Evolutionary conservation across 1,284 basidiomycete genomes (phyloP).

Genomic region (Agroathelia rolfsii): DNA sequence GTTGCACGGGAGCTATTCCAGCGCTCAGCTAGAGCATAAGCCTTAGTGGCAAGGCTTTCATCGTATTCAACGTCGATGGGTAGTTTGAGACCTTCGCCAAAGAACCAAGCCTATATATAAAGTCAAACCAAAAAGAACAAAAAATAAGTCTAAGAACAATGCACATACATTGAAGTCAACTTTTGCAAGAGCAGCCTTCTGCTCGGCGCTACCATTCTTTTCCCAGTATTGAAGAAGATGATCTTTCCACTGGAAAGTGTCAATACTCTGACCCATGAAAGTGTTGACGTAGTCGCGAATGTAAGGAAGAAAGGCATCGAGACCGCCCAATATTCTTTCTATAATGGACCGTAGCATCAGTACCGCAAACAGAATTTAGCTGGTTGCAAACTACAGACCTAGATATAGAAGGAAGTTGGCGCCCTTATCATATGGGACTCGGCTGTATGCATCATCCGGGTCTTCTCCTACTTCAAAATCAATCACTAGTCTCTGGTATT

Average conservation of each 20-base stretch:
- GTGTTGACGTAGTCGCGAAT: slow-evolving; percentile 72
- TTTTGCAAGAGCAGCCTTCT: slow-evolving; percentile 58
- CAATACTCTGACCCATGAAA: slow-evolving; percentile 78
- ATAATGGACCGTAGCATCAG: too few relatives aligned
- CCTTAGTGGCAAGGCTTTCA: slow-evolving; percentile 62
- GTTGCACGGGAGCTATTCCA: slow-evolving; percentile 70
- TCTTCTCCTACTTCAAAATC: slow-evolving; percentile 80
- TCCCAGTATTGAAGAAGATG: slow-evolving; percentile 80
- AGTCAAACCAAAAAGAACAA: slow-evolving; percentile 3
- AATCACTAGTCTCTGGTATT: slow-evolving; percentile 81
- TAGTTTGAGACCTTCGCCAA: slow-evolving; percentile 72
- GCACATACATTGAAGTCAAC: slow-evolving; percentile 71
- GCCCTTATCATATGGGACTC: slow-evolving; percentile 69
- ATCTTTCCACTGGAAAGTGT: slow-evolving; percentile 79
- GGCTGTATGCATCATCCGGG: slow-evolving; percentile 74
- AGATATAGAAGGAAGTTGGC: slow-evolving; percentile 64
- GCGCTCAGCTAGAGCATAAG: slow-evolving; percentile 61
- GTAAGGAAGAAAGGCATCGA: slow-evolving; percentile 80
- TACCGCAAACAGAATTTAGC: too few relatives aligned
- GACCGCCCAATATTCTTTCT: slow-evolving; percentile 80
- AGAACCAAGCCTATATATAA: slow-evolving; percentile 66
- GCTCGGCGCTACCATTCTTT: slow-evolving; percentile 47
- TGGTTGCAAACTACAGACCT: slow-evolving; percentile 35
- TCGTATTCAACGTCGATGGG: slow-evolving; percentile 83
- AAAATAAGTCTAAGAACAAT: background rate